A percentile compares a stretch with the other conserved stretches of the same genome.
These are phyloP conservation scores for Coemansia sp. DNA, from an alignment of 192 early-diverging fungal species.

Conservation along the genomic window DNA sequence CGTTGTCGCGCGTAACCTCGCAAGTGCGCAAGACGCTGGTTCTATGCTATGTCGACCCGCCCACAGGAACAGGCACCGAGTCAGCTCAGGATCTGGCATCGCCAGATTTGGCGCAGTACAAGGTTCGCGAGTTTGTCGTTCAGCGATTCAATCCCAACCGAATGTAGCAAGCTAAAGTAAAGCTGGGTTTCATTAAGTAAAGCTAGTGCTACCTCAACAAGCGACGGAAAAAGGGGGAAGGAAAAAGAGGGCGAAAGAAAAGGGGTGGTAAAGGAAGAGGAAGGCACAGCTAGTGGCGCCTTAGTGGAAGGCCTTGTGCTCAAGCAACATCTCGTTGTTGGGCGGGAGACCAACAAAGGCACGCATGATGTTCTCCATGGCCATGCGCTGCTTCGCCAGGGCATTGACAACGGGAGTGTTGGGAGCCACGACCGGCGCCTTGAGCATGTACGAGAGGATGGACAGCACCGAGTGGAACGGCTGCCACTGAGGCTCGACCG, in stretches of 20 bases:
- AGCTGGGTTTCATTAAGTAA: constrained; percentile 1
- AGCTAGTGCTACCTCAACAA: neutral
- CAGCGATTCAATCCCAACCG: constrained; percentile 45
- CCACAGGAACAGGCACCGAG: neutral
- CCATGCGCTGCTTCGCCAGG: constrained; percentile 88
- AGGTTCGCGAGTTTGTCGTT: constrained; percentile 30
- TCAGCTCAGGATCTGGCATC: neutral
- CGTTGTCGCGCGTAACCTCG: constrained; percentile 29
- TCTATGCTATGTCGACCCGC: constrained; percentile 37
- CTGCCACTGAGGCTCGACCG: constrained; percentile 68
- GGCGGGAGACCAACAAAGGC: constrained; percentile 94
- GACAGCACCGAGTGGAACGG: constrained; percentile 95
- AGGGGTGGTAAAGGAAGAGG: neutral
- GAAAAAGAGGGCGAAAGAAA: neutral
- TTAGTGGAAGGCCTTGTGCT: constrained; percentile 74
- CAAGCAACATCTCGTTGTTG: constrained; percentile 96
- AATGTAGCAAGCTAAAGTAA: constrained; percentile 7
- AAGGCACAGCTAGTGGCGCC: neutral
- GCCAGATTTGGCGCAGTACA: constrained; percentile 23
- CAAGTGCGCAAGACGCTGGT: constrained; percentile 44
- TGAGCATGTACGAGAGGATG: constrained; percentile 93
- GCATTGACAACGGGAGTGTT: constrained; percentile 97
- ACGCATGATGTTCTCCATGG: constrained; percentile 97
- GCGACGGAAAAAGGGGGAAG: neutral
- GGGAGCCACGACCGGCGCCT: constrained; percentile 92